Percentiles rank a stretch among this genome's conserved stretches.
phyloP scores from a whole-genome alignment of 176 grass and related monocot species.

The Rhipidocladum racemiflorum region DNA sequence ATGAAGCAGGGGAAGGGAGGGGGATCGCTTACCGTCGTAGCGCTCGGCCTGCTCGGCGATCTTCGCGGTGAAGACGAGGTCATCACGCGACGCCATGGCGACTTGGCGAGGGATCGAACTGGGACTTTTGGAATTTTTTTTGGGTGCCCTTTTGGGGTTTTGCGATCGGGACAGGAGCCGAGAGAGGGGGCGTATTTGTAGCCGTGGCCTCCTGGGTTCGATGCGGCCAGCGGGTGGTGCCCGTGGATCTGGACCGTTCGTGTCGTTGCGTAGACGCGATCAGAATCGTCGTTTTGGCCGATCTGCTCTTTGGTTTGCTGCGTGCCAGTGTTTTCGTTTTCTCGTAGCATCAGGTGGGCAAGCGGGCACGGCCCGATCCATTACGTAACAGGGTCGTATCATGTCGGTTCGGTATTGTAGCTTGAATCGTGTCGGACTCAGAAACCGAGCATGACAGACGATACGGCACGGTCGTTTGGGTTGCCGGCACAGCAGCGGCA shows the following conservation, averaged over 20 bases:
- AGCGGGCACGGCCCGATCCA: too few relatives aligned
- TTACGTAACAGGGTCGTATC: too few relatives aligned
- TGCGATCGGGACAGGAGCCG: background rate
- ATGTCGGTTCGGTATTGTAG: too few relatives aligned
- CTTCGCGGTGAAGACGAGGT: slow-evolving; percentile 40
- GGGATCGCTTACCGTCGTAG: slow-evolving; percentile 33
- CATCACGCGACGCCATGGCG: slow-evolving; percentile 20
- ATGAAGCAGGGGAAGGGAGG: background rate
- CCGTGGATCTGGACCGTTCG: background rate
- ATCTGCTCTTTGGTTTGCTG: background rate
- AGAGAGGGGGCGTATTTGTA: background rate
- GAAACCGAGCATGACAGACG: too few relatives aligned
- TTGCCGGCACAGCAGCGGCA: too few relatives aligned
- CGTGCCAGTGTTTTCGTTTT: too few relatives aligned
- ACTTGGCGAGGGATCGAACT: slow-evolving; percentile 5
- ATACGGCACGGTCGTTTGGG: too few relatives aligned
- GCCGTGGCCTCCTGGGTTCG: background rate
- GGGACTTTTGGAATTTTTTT: background rate
- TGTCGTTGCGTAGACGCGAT: background rate
- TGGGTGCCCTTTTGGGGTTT: background rate
- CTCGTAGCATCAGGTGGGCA: too few relatives aligned
- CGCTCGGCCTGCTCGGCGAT: slow-evolving; percentile 47
- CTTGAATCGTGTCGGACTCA: too few relatives aligned
- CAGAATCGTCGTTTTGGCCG: background rate
- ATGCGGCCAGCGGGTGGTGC: background rate